Conservation (phyloP, 306 rosid species). For the Dalbergia oliveri region DNA sequence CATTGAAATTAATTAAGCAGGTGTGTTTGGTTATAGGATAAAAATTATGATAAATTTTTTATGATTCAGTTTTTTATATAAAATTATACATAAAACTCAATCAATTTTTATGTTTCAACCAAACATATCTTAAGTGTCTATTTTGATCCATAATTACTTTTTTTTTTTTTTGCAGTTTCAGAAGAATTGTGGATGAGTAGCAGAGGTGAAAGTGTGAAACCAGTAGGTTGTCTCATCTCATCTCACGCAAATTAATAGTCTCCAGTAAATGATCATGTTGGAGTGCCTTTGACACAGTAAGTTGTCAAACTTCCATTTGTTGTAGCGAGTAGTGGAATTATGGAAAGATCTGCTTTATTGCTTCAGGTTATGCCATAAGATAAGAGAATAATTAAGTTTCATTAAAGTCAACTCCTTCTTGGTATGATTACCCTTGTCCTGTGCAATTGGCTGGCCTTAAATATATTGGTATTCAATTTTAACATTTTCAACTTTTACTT, state of each 20-base stretch:
- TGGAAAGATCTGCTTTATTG: neutral
- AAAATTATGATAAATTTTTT: too few relatives aligned
- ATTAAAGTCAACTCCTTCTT: neutral
- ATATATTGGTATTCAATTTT: too few relatives aligned
- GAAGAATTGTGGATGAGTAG: neutral
- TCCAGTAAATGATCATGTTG: neutral
- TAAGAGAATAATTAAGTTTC: neutral
- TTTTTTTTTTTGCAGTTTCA: too few relatives aligned
- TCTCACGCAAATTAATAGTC: neutral
- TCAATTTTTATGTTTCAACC: too few relatives aligned
- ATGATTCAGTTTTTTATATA: too few relatives aligned
- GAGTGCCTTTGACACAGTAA: neutral
- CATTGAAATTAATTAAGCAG: too few relatives aligned
- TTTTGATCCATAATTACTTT: too few relatives aligned
- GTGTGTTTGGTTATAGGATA: too few relatives aligned
- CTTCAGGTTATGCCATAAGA: neutral
- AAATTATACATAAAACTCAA: too few relatives aligned
- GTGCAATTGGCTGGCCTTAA: too few relatives aligned
- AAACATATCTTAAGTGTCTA: too few relatives aligned
- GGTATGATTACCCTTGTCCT: neutral
- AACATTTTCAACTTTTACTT: too few relatives aligned
- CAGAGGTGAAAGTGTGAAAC: constrained; percentile 9
- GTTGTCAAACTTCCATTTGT: neutral
- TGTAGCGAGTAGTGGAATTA: neutral
- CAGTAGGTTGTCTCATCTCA: neutral